Conservation (phyloP, 768 basidiomycete species). For the Phaffia australis region DNA sequence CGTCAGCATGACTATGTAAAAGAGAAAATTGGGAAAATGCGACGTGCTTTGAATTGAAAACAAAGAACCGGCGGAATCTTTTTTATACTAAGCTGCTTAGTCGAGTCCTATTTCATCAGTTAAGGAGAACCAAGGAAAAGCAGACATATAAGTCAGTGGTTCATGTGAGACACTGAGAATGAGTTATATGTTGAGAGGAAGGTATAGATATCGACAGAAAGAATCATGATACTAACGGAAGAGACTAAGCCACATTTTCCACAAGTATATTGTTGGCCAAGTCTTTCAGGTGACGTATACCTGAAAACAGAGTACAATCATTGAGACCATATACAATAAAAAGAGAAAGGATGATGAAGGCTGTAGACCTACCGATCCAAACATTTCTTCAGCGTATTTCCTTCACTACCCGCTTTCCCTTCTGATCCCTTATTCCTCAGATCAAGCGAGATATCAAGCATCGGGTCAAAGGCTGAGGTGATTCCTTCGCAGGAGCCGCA, state of each 20-base stretch:
- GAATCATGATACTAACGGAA: conserved; percentile 43
- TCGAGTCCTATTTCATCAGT: conserved; percentile 52
- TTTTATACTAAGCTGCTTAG: conserved; percentile 71
- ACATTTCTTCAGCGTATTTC: conserved; percentile 63
- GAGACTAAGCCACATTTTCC: conserved; percentile 63
- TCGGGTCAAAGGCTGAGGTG: conserved; percentile 72
- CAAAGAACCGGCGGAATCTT: conserved; percentile 80
- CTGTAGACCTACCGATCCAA: conserved; percentile 50
- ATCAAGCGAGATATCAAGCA: conserved; percentile 82
- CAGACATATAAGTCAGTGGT: too few species aligned
- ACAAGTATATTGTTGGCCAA: conserved; percentile 74
- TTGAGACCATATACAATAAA: background rate
- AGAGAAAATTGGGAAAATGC: background rate
- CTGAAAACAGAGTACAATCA: conserved; percentile 39
- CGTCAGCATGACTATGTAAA: background rate
- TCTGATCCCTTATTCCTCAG: conserved; percentile 43
- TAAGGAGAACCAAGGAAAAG: background rate
- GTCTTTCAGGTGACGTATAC: conserved; percentile 73
- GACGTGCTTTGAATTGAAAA: conserved; percentile 81
- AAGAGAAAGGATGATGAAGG: background rate
- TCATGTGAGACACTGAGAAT: too few species aligned
- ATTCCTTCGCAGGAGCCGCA: conserved; percentile 74
- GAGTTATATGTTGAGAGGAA: too few species aligned
- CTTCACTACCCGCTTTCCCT: conserved; percentile 34
- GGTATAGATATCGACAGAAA: background rate